Evolutionary conservation across 2,329 filamentous ascomycete genomes (phyloP).

Genomic region (Ascochyta rabiei): DNA sequence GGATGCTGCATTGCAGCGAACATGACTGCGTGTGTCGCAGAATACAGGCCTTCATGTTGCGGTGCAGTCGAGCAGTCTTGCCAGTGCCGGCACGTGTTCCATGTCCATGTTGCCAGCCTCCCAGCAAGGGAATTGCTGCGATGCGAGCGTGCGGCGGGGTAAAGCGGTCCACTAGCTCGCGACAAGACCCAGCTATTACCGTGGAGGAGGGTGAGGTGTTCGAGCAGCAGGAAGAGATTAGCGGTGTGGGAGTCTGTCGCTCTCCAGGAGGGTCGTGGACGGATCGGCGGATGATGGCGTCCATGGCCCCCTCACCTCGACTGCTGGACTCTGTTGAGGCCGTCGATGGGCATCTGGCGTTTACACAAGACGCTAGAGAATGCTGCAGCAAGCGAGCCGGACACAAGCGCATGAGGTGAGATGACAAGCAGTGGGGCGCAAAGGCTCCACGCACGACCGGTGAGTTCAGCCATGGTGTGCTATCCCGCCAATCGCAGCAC

Average conservation of each 20-base stretch:
- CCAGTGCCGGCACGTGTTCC: slow-evolving; percentile 16
- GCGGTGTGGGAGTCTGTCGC: slow-evolving; percentile 33
- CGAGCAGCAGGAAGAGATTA: slow-evolving; percentile 38
- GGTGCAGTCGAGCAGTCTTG: background rate
- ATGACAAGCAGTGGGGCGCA: slow-evolving; percentile 33
- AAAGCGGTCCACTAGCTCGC: slow-evolving; percentile 29
- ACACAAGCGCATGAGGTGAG: slow-evolving; percentile 25
- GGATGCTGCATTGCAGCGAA: slow-evolving; percentile 34
- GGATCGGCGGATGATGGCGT: slow-evolving; percentile 33
- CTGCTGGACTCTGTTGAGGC: slow-evolving; percentile 27
- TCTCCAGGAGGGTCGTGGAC: slow-evolving; percentile 25
- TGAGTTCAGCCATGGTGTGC: slow-evolving; percentile 23
- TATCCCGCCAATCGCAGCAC: slow-evolving; percentile 31
- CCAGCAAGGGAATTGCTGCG: slow-evolving; percentile 11
- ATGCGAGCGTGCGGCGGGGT: slow-evolving; percentile 32
- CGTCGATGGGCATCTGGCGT: slow-evolving; percentile 34
- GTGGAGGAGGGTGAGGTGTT: slow-evolving; percentile 11
- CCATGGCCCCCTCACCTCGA: slow-evolving; percentile 30
- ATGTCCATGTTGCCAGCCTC: background rate
- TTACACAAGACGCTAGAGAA: slow-evolving; percentile 42
- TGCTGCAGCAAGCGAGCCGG: slow-evolving; percentile 34
- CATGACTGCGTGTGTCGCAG: slow-evolving; percentile 23
- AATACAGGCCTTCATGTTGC: slow-evolving; percentile 12
- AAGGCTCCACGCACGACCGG: slow-evolving; percentile 33
- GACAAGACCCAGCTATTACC: slow-evolving; percentile 32